phyloP scores from a whole-genome alignment of 441 rosid species.

The Jatropha podagrica region DNA sequence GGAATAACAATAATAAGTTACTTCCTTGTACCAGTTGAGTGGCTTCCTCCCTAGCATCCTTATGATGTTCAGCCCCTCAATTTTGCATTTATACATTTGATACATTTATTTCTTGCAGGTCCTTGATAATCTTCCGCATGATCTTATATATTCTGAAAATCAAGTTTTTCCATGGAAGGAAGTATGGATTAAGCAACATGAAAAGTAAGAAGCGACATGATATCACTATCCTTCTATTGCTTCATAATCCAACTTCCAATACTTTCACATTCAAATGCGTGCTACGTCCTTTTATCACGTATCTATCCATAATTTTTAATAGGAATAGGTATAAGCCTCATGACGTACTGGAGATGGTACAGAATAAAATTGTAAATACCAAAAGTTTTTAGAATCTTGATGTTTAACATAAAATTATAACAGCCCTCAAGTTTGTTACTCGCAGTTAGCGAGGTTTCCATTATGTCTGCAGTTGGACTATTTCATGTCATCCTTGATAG shows the following conservation, averaged over 20 bases:
- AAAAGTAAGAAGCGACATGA: slow-evolving; percentile 40
- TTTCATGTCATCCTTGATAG: slow-evolving; percentile 25
- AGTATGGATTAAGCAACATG: slow-evolving; percentile 84
- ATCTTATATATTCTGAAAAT: slow-evolving; percentile 76
- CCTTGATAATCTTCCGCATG: slow-evolving; percentile 97
- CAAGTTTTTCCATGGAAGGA: slow-evolving; percentile 92
- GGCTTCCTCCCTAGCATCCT: not conserved
- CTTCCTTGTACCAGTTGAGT: not conserved
- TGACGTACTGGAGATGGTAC: slow-evolving; percentile 2
- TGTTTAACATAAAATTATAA: not conserved
- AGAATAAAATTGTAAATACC: not conserved
- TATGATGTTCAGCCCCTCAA: not conserved
- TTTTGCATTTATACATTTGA: not conserved
- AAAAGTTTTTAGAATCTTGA: not conserved
- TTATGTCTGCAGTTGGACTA: slow-evolving; percentile 3
- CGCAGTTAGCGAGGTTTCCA: not conserved
- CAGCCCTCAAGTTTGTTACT: not conserved
- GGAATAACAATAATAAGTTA: not conserved
- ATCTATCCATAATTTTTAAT: not conserved
- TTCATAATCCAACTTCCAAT: not conserved
- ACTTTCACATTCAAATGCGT: not conserved
- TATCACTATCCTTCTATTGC: slow-evolving; percentile 1
- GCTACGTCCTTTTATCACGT: not conserved
- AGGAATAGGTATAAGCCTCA: not conserved
- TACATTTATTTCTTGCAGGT: slow-evolving; percentile 51